phyloP scores from a whole-genome alignment of 805 yeast species.

The Wickerhamiella brachini region DNA sequence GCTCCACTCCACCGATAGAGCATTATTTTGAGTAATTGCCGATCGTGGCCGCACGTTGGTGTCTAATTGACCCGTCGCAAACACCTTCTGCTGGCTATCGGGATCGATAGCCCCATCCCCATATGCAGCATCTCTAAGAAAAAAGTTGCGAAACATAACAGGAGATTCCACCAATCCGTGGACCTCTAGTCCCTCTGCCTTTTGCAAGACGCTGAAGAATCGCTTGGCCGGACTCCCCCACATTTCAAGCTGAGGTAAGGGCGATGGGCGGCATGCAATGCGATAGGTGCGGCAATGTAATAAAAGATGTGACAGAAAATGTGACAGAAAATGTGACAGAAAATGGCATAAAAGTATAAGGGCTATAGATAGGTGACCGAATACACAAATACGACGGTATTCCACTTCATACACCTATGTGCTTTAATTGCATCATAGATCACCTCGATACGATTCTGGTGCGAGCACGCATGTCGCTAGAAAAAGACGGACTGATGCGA shows the following conservation, averaged over 20 bases:
- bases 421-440: neutral
- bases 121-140: constrained; percentile 53
- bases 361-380: too few species aligned
- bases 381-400: too few species aligned
- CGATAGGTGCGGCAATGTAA: too few species aligned
- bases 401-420: neutral
- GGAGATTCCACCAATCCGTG: constrained; percentile 2
- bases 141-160: constrained; percentile 21
- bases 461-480: neutral
- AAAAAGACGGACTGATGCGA: neutral
- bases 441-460: neutral
- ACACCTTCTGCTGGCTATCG: constrained; percentile 44
- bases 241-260: neutral
- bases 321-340: neutral
- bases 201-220: neutral
- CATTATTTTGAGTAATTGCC: constrained; percentile 18
- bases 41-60: neutral
- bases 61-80: constrained; percentile 39
- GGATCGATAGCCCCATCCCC: constrained; percentile 36
- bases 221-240: neutral
- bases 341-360: neutral
- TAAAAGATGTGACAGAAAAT: neutral
- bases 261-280: too few species aligned
- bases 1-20: constrained; percentile 34
- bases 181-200: neutral